phyloP scores from a whole-genome alignment of 2,329 filamentous ascomycete species.

The Endoconidiophora laricicola region DNA sequence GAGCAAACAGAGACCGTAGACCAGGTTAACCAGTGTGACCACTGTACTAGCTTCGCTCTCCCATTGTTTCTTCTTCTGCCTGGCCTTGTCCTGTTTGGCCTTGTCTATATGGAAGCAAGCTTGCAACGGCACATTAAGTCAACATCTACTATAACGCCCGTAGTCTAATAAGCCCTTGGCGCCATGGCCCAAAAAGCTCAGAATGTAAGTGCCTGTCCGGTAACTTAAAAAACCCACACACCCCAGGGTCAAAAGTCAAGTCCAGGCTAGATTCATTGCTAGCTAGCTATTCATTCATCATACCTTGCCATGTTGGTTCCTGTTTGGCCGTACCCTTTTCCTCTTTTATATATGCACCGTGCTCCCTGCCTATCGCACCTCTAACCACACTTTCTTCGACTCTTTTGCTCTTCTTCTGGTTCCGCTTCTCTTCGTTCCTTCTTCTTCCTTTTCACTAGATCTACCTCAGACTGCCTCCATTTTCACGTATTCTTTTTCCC shows the following conservation, averaged over 20 bases:
- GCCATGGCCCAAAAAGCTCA: slow-evolving; percentile 12
- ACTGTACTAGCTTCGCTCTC: background rate
- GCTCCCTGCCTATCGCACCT: background rate
- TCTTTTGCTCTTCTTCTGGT: background rate
- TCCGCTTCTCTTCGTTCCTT: slow-evolving; percentile 4
- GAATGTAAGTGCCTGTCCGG: slow-evolving; percentile 13
- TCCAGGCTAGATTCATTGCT: background rate
- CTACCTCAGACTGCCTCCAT: slow-evolving; percentile 2
- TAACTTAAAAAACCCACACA: slow-evolving; percentile 2
- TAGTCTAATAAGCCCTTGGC: slow-evolving; percentile 4
- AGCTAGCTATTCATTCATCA: no score
- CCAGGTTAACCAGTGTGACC: no score
- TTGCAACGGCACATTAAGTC: background rate
- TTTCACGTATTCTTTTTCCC: slow-evolving; percentile 1
- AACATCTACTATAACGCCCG: background rate
- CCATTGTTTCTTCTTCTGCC: background rate
- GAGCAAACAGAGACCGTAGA: no score
- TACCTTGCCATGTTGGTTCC: background rate
- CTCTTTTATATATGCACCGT: slow-evolving; percentile 2
- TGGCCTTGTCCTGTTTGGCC: background rate
- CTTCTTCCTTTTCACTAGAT: slow-evolving; percentile 4
- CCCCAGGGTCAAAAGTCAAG: background rate
- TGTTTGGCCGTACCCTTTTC: slow-evolving; percentile 1
- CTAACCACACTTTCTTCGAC: background rate
- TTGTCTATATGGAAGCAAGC: background rate